phyloP scores from a whole-genome alignment of 2,329 filamentous ascomycete species.

The Dichotomopilus funicola region DNA sequence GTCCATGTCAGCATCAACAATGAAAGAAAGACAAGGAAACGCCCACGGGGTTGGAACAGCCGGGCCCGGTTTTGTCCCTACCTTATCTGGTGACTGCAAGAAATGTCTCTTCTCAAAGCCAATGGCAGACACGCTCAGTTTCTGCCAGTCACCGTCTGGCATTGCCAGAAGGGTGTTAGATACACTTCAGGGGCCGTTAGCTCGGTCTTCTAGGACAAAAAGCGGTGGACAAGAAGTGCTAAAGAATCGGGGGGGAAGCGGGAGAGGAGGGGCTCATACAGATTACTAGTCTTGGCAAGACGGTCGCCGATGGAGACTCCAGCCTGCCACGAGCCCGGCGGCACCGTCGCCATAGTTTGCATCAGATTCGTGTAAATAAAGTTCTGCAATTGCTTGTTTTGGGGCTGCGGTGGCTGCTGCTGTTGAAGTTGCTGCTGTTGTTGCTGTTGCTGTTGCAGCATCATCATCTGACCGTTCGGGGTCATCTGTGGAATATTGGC shows the following conservation, averaged over 20 bases:
- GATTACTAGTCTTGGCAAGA: slow-evolving; percentile 29
- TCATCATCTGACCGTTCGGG: slow-evolving; percentile 40
- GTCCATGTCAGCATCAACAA: slow-evolving; percentile 17
- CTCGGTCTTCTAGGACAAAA: neutral
- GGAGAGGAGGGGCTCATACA: slow-evolving; percentile 27
- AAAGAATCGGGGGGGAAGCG: neutral
- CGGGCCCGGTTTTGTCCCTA: slow-evolving; percentile 25
- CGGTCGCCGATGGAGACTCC: slow-evolving; percentile 28
- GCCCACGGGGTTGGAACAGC: neutral
- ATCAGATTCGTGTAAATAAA: slow-evolving; percentile 24
- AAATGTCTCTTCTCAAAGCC: slow-evolving; percentile 45
- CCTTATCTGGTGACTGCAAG: slow-evolving; percentile 41
- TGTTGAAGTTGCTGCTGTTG: slow-evolving; percentile 13
- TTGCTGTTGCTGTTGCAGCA: slow-evolving; percentile 34
- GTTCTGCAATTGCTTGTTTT: slow-evolving; percentile 10
- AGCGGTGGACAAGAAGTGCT: neutral
- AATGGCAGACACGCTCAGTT: slow-evolving; percentile 38
- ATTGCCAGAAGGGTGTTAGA: slow-evolving; percentile 45
- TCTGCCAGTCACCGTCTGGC: slow-evolving; percentile 34
- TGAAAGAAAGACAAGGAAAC: too few relatives aligned
- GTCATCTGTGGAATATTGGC: slow-evolving; percentile 54
- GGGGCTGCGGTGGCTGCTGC: slow-evolving; percentile 7
- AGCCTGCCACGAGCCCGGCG: slow-evolving; percentile 30
- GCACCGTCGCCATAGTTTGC: slow-evolving; percentile 16
- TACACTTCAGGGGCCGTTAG: slow-evolving; percentile 34